A percentile compares a stretch with the other conserved stretches of the same genome.
These are phyloP conservation scores for Hibiscus mutabilis DNA, from an alignment of 345 rosid species.

Conservation along the genomic window DNA sequence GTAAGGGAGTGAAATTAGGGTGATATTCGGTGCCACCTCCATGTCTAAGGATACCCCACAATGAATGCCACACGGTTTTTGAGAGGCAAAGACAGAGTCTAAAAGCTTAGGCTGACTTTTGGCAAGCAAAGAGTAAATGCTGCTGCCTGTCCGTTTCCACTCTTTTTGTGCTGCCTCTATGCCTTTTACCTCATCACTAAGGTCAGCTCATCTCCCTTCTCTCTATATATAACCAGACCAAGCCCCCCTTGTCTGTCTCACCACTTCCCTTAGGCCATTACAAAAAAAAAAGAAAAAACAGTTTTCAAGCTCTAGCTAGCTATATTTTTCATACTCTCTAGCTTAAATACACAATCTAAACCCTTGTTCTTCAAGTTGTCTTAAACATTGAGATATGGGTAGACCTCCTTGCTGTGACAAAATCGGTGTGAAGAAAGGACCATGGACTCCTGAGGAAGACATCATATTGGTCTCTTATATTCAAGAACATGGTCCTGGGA, in stretches of 20 bases:
- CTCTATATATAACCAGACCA: conserved; percentile 18
- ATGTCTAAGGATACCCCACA: conserved; percentile 4
- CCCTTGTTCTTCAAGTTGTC: not conserved
- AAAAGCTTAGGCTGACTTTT: conserved; percentile 38
- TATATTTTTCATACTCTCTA: not conserved
- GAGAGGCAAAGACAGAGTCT: conserved; percentile 22
- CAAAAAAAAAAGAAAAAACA: not conserved
- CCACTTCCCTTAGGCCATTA: not conserved
- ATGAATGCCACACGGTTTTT: conserved; percentile 28
- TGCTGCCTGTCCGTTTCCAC: conserved; percentile 42
- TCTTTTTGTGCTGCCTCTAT: conserved; percentile 15
- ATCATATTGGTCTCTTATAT: conserved; percentile 78
- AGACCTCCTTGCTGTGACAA: conserved; percentile 90
- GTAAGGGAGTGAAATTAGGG: too few relatives aligned
- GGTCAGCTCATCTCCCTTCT: conserved; percentile 24
- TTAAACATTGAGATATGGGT: conserved; percentile 40
- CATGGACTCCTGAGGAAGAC: conserved; percentile 99
- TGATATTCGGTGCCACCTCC: too few relatives aligned
- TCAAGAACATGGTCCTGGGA: conserved; percentile 92
- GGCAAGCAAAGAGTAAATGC: conserved; percentile 53
- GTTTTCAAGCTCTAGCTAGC: conserved; percentile 7
- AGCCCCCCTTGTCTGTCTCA: conserved; percentile 24
- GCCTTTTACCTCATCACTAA: conserved; percentile 19
- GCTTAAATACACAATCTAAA: not conserved
- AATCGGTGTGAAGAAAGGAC: conserved; percentile 84